These are phyloP conservation scores for Isabelozyma pseudorhagii DNA, from an alignment of 805 yeast species.

Conservation along the genomic window DNA sequence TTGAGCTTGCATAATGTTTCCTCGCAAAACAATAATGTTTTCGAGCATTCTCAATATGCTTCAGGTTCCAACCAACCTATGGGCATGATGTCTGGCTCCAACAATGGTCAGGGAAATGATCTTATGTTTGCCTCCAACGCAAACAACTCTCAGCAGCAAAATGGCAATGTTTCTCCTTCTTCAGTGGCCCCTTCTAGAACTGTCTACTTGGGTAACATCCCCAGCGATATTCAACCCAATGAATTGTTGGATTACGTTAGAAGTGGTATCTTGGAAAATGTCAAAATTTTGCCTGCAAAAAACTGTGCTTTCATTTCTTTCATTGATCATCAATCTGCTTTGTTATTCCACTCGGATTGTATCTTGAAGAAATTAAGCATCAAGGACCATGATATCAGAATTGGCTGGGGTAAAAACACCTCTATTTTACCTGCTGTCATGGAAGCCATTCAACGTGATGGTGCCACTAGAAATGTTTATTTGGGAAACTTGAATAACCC, in stretches of 20 bases:
- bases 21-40: background rate
- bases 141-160: constrained; percentile 1
- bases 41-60: background rate
- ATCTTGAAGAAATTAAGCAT: constrained; percentile 78
- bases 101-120: constrained; percentile 4
- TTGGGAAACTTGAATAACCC: constrained; percentile 74
- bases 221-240: constrained; percentile 73
- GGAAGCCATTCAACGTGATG: constrained; percentile 74
- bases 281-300: constrained; percentile 75
- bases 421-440: constrained; percentile 72
- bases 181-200: constrained; percentile 70
- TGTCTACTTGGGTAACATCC: constrained; percentile 85
- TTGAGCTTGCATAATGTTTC: constrained; percentile 6
- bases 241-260: constrained; percentile 87
- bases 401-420: constrained; percentile 91
- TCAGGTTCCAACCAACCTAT: background rate
- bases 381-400: constrained; percentile 74
- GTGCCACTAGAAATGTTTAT: constrained; percentile 92
- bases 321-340: constrained; percentile 82
- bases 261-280: constrained; percentile 82
- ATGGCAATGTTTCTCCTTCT: constrained; percentile 5
- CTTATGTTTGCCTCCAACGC: constrained; percentile 2
- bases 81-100: background rate
- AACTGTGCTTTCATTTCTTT: constrained; percentile 90
- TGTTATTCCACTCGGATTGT: constrained; percentile 91